phyloP scores from a whole-genome alignment of 176 grass and related monocot species.

The Aegilops speltoides region DNA sequence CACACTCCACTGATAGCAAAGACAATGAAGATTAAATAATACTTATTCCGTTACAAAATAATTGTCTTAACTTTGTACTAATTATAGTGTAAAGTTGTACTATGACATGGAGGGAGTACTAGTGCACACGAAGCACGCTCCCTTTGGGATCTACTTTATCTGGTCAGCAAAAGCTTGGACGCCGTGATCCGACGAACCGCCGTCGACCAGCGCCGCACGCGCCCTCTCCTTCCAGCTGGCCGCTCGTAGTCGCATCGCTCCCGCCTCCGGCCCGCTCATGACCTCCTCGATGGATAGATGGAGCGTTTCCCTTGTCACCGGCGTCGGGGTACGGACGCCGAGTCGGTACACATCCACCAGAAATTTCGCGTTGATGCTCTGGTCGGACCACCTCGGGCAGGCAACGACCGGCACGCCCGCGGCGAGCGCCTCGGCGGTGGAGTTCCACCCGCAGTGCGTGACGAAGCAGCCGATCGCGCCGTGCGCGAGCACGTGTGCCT shows the following conservation, averaged over 20 bases:
- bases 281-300: constrained; percentile 39
- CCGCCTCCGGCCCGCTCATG: constrained; percentile 17
- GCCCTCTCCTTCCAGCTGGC: constrained; percentile 29
- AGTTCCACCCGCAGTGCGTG: constrained; percentile 78
- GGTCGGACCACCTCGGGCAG: constrained; percentile 41
- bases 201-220: constrained; percentile 4
- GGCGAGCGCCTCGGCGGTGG: constrained; percentile 41
- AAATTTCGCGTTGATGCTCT: constrained; percentile 29
- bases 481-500: constrained; percentile 43
- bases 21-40: no score
- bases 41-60: no score
- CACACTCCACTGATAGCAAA: no score
- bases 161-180: constrained; percentile 40
- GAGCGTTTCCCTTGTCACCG: constrained; percentile 19
- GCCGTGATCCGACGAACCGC: constrained; percentile 39
- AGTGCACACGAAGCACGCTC: no score
- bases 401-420: constrained; percentile 45
- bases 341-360: constrained; percentile 34
- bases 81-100: no score
- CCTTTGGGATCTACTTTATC: background rate
- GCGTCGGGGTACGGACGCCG: constrained; percentile 31
- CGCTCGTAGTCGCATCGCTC: constrained; percentile 1
- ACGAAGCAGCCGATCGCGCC: constrained; percentile 40
- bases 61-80: no score
- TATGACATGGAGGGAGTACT: no score